Conservation (phyloP, 768 basidiomycete species). For the Trametes maxima region DNA sequence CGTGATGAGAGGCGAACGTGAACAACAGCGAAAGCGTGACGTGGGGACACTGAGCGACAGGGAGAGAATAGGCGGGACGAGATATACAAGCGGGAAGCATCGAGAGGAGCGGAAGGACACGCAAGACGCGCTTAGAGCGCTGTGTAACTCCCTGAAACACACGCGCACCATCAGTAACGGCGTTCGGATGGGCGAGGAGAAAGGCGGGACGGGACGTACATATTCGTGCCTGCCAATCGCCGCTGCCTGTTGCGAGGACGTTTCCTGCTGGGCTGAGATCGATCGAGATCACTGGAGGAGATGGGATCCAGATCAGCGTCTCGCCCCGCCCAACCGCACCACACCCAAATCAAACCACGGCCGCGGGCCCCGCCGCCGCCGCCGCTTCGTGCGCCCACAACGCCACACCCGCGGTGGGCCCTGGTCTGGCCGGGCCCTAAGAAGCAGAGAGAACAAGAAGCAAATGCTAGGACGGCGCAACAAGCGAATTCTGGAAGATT, state of each 20-base stretch:
- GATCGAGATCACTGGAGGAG: slow-evolving; percentile 63
- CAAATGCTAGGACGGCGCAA: too few species aligned
- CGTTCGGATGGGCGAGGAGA: background rate
- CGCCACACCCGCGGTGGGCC: too few species aligned
- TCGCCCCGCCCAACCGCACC: background rate
- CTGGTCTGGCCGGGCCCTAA: too few species aligned
- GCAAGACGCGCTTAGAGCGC: background rate
- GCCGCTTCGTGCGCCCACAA: background rate
- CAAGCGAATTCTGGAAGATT: too few species aligned
- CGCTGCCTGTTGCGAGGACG: slow-evolving; percentile 68
- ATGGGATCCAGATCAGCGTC: slow-evolving; percentile 4
- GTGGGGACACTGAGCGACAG: background rate
- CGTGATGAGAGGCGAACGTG: background rate
- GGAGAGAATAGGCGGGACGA: background rate
- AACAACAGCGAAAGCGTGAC: slow-evolving; percentile 16
- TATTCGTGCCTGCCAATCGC: slow-evolving; percentile 72
- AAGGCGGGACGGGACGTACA: slow-evolving; percentile 43
- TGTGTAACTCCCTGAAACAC: slow-evolving; percentile 12
- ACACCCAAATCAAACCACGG: background rate
- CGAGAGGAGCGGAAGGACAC: background rate
- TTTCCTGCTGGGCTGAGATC: slow-evolving; percentile 65
- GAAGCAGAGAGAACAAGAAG: too few species aligned
- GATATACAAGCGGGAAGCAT: slow-evolving; percentile 1
- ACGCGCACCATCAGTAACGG: background rate
- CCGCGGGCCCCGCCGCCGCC: background rate